Evolutionary conservation across 352 stramenopile species (phyloP), one percentile per base, ranked within the genome.

Genomic region (Phytophthora brassicae): DNA sequence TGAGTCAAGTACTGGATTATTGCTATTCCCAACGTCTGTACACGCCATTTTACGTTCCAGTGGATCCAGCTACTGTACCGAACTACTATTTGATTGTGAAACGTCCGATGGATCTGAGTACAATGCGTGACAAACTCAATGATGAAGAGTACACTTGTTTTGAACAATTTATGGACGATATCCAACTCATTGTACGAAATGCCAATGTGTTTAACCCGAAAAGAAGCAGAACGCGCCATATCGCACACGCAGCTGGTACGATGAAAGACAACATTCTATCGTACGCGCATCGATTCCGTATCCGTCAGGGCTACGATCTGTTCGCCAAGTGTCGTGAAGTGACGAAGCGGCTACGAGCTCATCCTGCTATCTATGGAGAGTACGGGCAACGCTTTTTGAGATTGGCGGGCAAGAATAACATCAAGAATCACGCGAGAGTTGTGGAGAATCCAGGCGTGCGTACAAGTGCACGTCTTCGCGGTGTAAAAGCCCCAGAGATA

Each of bases 251-350:
- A 6, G 90, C 90, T 11, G 79, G 77, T 13, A 82, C 77, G 13
- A 96, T 97, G 88, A 84, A 93, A 43, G 90, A 97, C 60, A 94
- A 95, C 33, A 92, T 97, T 46, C 43, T 90, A 38, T 95, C 84
- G 20, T 95, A 90, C 58, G 83, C 84, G 14, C 83, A 97, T 66
- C 84, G 88, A 14, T 97, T 97, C 56, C 88, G 86, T 4, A 80
- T 87, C 20, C 79, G 88, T 19, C 80, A 95, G 50, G 88, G 89
- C 2, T 97, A 96, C 66, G 89, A 97, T 20, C 57, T 97, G 12
- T 96, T 97, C 59, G 81, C 79, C 9, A 93, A 93, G 46, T 97
- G 89, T 45, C 74, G 81, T 1, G 81, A 89, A 7, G 84, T 91
- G 33, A 88, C 82, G 1, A 89, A 81, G 62, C 79, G 79, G 2